Base-by-base conservation (phyloP, 768 basidiomycete genomes). In the Phlebiopsis flavidoalba region DNA sequence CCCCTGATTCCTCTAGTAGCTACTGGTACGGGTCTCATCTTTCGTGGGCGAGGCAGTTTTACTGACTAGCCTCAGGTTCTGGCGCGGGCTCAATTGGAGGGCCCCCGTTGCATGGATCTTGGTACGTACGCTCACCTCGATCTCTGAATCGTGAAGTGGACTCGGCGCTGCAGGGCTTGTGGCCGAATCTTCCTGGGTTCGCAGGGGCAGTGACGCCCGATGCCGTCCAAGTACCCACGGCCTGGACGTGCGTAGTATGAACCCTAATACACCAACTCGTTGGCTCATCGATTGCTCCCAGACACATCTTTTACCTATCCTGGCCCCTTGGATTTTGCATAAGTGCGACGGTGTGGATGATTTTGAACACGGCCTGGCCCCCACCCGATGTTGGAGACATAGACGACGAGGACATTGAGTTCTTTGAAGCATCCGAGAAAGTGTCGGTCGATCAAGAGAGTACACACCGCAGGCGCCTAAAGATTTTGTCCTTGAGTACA, bases 121-220 rank as follows among this genome's bases (percentile, higher is more conserved):
- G 57, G 73, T 71, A 58, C 12, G 67, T 31, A 31, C 26, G 26
- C 26, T 31, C 26, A 6, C 26, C 26, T 31, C 26, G 26, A 31
- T 6, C 26, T 31, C 62, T 10, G 4, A 4, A 12, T 43, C 40
- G 12, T 12, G 17, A 15, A 10, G 19, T 8, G 17, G n/a, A 47
- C 36, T 24, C 31, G 19, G 37, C n/a, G 14, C 31, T 22, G 15
- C 22, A 74, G 72, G 71, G 71, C 21, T 68, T 73, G 1, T 74
- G 67, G 66, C 71, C 69, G 4, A 71, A 65, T 45, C 60, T 72
- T 58, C 73, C 73, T 0, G 72, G 72, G 3, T 73, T 74, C 54
- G 62, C 59, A 8, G 63, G 63, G 21, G 70, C 70, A 0, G 60
- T 71, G 31, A 67, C 66, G 6, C 61, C 65, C 15, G 36, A 22